phyloP scores from a whole-genome alignment of 257 asterid species.

The Parsonsia alboflavescens region DNA sequence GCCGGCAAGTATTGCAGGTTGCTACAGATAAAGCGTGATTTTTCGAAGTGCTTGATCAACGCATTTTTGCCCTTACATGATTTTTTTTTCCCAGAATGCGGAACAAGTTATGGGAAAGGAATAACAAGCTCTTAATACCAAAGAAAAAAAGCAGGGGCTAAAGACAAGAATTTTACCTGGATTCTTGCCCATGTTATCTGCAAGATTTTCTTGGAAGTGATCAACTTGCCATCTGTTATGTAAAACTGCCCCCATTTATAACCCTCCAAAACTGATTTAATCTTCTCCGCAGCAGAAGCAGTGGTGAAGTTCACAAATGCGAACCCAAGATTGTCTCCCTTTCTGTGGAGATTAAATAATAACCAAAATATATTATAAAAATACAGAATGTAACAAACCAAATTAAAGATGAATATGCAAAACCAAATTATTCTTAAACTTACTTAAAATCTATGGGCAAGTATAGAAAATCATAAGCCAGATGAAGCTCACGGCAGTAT shows the following conservation, averaged over 20 bases:
- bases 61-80: slow-evolving; percentile 24
- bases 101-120: background rate
- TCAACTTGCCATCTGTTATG: background rate
- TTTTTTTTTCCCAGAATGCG: background rate
- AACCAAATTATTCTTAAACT: background rate
- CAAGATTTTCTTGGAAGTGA: slow-evolving; percentile 31
- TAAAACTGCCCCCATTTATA: slow-evolving; percentile 25
- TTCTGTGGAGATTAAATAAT: slow-evolving; percentile 8
- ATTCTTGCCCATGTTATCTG: slow-evolving; percentile 43
- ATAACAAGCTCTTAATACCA: background rate
- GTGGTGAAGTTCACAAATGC: slow-evolving; percentile 51
- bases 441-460: slow-evolving; percentile 58
- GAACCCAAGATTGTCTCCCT: slow-evolving; percentile 37
- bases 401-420: background rate
- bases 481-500: slow-evolving; percentile 14
- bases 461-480: slow-evolving; percentile 54
- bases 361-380: background rate
- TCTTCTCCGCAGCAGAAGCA: slow-evolving; percentile 19
- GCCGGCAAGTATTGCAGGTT: slow-evolving; percentile 17
- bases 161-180: slow-evolving; percentile 30
- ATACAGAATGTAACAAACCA: no score
- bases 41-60: slow-evolving; percentile 17
- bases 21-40: slow-evolving; percentile 13
- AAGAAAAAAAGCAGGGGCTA: background rate
- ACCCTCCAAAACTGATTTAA: slow-evolving; percentile 19